Conservation (phyloP, 176 grass and related monocot species). For the Eremochloa ophiuroides region DNA sequence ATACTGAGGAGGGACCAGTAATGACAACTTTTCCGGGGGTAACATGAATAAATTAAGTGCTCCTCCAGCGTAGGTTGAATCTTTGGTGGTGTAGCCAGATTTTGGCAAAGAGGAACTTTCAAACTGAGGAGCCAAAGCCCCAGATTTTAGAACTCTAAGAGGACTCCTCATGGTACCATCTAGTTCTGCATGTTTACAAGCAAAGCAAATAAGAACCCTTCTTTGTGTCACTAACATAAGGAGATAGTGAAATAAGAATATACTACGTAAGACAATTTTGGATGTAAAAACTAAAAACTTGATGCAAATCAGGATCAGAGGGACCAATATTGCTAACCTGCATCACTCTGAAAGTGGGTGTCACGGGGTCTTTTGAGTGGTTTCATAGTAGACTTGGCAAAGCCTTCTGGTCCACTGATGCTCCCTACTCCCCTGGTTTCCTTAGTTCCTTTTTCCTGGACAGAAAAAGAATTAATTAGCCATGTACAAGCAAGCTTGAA, state of each 20-base stretch:
- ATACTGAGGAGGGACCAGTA: constrained; percentile 44
- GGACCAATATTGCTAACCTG: constrained; percentile 53
- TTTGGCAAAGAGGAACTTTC: constrained; percentile 35
- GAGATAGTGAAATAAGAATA: constrained; percentile 15
- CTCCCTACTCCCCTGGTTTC: constrained; percentile 24
- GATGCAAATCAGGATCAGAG: not conserved
- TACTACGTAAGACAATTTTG: not conserved
- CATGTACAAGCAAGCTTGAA: not conserved
- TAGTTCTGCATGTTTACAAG: constrained; percentile 41
- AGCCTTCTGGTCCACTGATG: constrained; percentile 20
- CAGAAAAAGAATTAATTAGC: constrained; percentile 17
- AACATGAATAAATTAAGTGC: constrained; percentile 52
- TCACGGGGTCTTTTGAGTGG: constrained; percentile 58
- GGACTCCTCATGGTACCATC: constrained; percentile 46
- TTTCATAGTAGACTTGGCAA: constrained; percentile 28
- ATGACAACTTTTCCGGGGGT: constrained; percentile 51
- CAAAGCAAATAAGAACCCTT: constrained; percentile 19
- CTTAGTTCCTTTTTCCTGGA: constrained; percentile 33
- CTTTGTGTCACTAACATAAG: constrained; percentile 12
- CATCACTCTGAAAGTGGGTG: constrained; percentile 41
- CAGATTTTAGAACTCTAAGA: constrained; percentile 44
- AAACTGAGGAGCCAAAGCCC: constrained; percentile 25
- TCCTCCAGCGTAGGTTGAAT: constrained; percentile 30
- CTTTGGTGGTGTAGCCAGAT: constrained; percentile 25
- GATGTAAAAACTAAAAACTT: constrained; percentile 17